Evolutionary conservation across 192 early-diverging fungal genomes (phyloP).

Genomic region (Coemansia sp.): DNA sequence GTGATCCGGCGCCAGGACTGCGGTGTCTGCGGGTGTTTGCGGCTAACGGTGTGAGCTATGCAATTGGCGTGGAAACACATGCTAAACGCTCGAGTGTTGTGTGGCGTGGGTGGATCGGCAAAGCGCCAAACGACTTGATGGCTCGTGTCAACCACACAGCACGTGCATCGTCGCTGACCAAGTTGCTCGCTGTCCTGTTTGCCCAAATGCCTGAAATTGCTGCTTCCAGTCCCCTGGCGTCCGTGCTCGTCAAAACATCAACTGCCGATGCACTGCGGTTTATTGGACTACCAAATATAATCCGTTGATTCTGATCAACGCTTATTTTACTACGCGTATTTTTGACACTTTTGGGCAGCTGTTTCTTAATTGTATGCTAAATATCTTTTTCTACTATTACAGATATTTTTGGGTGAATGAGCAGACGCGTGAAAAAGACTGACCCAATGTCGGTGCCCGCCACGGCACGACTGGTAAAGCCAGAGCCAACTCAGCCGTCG

Average conservation of each 20-base stretch:
- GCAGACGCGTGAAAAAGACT: slow-evolving; percentile 1
- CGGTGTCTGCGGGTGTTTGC: slow-evolving; percentile 17
- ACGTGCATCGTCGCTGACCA: neutral
- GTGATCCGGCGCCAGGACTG: slow-evolving; percentile 6
- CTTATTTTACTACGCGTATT: neutral
- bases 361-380: slow-evolving; percentile 3
- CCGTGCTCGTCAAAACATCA: neutral
- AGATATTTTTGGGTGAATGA: neutral
- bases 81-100: neutral
- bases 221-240: neutral
- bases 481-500: no score
- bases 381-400: neutral
- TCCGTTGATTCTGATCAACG: neutral
- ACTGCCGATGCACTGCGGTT: slow-evolving; percentile 7
- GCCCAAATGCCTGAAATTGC: slow-evolving; percentile 4
- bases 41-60: neutral
- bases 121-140: neutral
- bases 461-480: no score
- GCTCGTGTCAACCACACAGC: neutral
- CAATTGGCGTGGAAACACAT: neutral
- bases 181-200: slow-evolving; percentile 9
- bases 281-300: slow-evolving; percentile 2
- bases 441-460: neutral
- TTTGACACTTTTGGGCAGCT: no score
- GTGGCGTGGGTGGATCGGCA: slow-evolving; percentile 19